phyloP scores from a whole-genome alignment of 2,329 filamentous ascomycete species.

The Fusarium compactum region DNA sequence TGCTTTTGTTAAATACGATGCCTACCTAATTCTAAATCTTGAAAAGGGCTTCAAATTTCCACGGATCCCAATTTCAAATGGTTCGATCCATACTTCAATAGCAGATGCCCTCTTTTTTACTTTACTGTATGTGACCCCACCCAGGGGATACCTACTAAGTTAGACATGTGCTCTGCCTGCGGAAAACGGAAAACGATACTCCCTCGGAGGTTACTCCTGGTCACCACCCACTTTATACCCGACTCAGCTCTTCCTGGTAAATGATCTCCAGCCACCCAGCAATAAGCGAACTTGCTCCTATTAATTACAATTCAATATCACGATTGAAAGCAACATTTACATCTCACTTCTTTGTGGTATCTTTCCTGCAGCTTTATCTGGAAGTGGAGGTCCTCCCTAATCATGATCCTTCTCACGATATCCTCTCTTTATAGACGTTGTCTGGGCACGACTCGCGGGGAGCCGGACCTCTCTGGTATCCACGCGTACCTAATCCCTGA shows the following conservation, averaged over 20 bases:
- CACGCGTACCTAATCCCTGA: slow-evolving; percentile 21
- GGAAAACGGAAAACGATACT: slow-evolving; percentile 6
- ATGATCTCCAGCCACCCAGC: slow-evolving; percentile 24
- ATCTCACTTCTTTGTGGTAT: background rate
- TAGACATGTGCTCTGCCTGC: background rate
- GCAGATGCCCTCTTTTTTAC: background rate
- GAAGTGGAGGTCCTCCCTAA: background rate
- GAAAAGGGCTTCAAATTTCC: background rate
- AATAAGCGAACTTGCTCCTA: slow-evolving; percentile 5
- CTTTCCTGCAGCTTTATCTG: slow-evolving; percentile 1
- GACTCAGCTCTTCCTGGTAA: slow-evolving; percentile 21
- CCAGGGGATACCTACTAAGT: background rate
- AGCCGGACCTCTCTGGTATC: slow-evolving; percentile 9
- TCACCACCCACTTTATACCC: slow-evolving; percentile 7
- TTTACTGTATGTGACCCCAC: background rate
- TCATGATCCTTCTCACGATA: slow-evolving; percentile 13
- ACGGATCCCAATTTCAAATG: background rate
- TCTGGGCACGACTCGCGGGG: slow-evolving; percentile 7
- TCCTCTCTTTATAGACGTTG: background rate
- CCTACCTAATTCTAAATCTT: background rate
- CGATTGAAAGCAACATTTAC: background rate
- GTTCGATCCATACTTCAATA: slow-evolving; percentile 30
- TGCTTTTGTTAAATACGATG: background rate
- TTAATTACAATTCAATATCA: background rate
- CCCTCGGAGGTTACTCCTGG: slow-evolving; percentile 4